Evolutionary conservation across 768 basidiomycete genomes (phyloP).

Genomic region (Boletus barrowsii): DNA sequence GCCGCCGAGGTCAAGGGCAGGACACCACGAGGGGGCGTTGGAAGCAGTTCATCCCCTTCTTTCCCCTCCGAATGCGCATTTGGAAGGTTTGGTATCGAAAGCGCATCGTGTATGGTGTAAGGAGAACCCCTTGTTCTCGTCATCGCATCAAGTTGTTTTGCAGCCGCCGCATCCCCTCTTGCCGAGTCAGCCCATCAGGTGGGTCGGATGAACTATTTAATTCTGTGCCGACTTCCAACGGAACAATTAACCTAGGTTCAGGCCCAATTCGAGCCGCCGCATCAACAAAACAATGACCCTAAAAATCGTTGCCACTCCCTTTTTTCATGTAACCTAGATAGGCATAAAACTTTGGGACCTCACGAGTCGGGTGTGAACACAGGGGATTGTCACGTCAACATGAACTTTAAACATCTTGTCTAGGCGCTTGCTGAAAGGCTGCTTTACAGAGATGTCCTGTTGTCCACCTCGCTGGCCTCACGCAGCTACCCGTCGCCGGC

Average conservation of each 20-base stretch:
- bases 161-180: neutral
- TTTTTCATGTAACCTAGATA: slow-evolving; percentile 25
- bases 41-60: neutral
- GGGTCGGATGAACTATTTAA: slow-evolving; percentile 5
- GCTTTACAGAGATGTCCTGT: neutral
- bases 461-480: neutral
- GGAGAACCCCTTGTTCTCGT: slow-evolving; percentile 10
- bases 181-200: too few species aligned
- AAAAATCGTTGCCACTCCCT: slow-evolving; percentile 6
- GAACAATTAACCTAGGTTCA: neutral
- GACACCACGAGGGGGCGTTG: slow-evolving; percentile 21
- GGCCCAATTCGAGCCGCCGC: neutral
- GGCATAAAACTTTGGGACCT: slow-evolving; percentile 3
- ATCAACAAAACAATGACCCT: slow-evolving; percentile 6
- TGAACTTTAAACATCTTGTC: slow-evolving; percentile 9
- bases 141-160: neutral
- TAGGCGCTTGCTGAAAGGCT: neutral
- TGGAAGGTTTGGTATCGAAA: slow-evolving; percentile 30
- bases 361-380: slow-evolving; percentile 13
- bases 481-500: neutral
- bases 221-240: slow-evolving; percentile 6
- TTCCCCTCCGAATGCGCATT: slow-evolving; percentile 14
- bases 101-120: slow-evolving; percentile 2
- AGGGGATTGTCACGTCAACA: slow-evolving; percentile 7
- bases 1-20: slow-evolving; percentile 21